Percentiles rank a stretch among this genome's conserved stretches.
These are phyloP conservation scores for Stagonosporopsis cucurbitacearum DNA, from an alignment of 2,329 filamentous ascomycete species.

Conservation along the genomic window DNA sequence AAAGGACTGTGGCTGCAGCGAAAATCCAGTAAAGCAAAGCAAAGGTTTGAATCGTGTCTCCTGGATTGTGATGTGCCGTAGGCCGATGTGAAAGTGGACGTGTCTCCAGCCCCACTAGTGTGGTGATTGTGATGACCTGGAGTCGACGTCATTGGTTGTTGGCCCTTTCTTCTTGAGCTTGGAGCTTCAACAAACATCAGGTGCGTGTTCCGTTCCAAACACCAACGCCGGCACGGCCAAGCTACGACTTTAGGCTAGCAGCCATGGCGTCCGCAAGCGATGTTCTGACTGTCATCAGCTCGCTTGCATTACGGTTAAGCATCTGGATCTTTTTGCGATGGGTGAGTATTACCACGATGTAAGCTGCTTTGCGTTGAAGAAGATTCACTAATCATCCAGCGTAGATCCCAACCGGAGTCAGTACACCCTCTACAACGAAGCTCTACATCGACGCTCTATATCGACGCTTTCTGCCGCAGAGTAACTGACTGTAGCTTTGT, in stretches of 20 bases:
- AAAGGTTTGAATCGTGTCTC: background rate
- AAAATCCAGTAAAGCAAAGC: background rate
- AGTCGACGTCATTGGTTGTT: conserved; percentile 12
- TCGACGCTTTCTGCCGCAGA: background rate
- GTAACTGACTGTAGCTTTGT: background rate
- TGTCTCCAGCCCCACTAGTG: background rate
- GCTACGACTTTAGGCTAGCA: conserved; percentile 17
- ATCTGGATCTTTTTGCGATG: conserved; percentile 68
- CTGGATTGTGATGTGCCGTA: background rate
- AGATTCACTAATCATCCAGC: conserved; percentile 7
- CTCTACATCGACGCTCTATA: no score
- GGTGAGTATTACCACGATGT: conserved; percentile 52
- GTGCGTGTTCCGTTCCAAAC: conserved; percentile 4
- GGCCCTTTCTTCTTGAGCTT: conserved; percentile 3
- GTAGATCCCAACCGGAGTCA: conserved; percentile 44
- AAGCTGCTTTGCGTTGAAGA: background rate
- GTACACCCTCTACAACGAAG: conserved; percentile 11
- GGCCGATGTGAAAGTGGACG: conserved; percentile 4
- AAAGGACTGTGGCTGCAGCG: background rate
- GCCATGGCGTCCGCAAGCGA: conserved; percentile 47
- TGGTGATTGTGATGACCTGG: background rate
- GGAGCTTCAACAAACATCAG: background rate
- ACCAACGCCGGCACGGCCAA: conserved; percentile 16
- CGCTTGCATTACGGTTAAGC: conserved; percentile 58
- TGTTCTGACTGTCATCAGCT: conserved; percentile 50